A percentile compares a stretch with the other conserved stretches of the same genome.
Conservation (phyloP, 305 asterid genomes). For the Fraxinus dipetala region DNA sequence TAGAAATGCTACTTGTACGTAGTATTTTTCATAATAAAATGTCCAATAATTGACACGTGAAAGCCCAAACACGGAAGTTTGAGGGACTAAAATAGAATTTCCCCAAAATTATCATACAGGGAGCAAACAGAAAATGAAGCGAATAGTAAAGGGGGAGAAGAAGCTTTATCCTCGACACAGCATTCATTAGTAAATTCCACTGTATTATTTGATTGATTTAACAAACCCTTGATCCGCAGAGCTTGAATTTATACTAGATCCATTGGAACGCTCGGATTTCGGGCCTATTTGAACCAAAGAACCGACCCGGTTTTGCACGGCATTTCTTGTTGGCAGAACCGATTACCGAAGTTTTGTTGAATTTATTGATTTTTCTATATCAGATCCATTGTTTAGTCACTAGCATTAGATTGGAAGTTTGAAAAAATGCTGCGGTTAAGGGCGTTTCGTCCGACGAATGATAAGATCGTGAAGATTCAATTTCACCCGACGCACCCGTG, state of each 20-base stretch:
- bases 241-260: background rate
- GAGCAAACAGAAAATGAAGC: background rate
- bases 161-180: background rate
- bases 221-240: background rate
- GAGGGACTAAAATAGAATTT: background rate
- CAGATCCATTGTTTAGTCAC: slow-evolving; percentile 41
- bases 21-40: too few species aligned
- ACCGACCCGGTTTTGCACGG: slow-evolving; percentile 15
- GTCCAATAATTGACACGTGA: too few species aligned
- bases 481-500: slow-evolving; percentile 99
- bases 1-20: too few species aligned
- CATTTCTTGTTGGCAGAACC: slow-evolving; percentile 7
- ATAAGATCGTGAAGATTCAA: slow-evolving; percentile 95
- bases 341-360: slow-evolving; percentile 20
- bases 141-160: background rate
- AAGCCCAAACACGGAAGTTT: background rate
- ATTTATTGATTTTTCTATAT: background rate
- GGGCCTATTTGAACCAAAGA: slow-evolving; percentile 22
- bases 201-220: background rate
- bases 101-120: background rate
- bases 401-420: slow-evolving; percentile 21
- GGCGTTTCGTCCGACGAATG: slow-evolving; percentile 95
- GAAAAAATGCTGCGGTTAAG: slow-evolving; percentile 66
- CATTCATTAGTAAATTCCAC: background rate
- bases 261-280: slow-evolving; percentile 16